Conservation (phyloP, 2,329 filamentous ascomycete genomes). For the Arthrobotrys iridis region DNA sequence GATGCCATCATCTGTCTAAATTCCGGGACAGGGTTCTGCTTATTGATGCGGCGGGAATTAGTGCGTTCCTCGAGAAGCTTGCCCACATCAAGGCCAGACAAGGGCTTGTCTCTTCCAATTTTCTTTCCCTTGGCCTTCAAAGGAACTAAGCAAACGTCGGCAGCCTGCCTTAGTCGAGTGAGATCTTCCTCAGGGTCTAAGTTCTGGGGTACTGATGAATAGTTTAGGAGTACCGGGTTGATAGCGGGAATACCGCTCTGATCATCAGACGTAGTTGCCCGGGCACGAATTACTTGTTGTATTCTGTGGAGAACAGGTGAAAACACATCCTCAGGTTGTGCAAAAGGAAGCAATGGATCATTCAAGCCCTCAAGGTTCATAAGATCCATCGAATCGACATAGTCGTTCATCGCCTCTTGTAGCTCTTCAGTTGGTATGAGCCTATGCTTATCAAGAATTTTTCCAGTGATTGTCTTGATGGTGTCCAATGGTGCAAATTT, state of each 20-base stretch:
- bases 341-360: constrained; percentile 70
- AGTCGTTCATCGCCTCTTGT: constrained; percentile 83
- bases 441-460: constrained; percentile 80
- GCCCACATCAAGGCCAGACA: constrained; percentile 89
- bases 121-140: constrained; percentile 80
- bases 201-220: constrained; percentile 77
- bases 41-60: constrained; percentile 57
- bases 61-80: constrained; percentile 71
- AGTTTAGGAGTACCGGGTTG: constrained; percentile 72
- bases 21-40: constrained; percentile 85
- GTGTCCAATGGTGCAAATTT: constrained; percentile 89
- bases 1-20: constrained; percentile 81
- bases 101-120: constrained; percentile 77
- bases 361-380: constrained; percentile 72
- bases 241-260: constrained; percentile 70
- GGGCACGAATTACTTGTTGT: constrained; percentile 82
- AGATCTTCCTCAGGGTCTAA: constrained; percentile 69
- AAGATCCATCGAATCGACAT: constrained; percentile 92
- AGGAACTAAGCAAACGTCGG: constrained; percentile 89
- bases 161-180: constrained; percentile 72
- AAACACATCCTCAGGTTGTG: constrained; percentile 74
- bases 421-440: constrained; percentile 81
- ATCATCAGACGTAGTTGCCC: constrained; percentile 77
- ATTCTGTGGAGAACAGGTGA: constrained; percentile 88
- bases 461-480: constrained; percentile 86